Evolutionary conservation across 1,139 yeast genomes (phyloP), one percentile per base, ranked within the genome.

Genomic region (Suhomyces taliae): DNA sequence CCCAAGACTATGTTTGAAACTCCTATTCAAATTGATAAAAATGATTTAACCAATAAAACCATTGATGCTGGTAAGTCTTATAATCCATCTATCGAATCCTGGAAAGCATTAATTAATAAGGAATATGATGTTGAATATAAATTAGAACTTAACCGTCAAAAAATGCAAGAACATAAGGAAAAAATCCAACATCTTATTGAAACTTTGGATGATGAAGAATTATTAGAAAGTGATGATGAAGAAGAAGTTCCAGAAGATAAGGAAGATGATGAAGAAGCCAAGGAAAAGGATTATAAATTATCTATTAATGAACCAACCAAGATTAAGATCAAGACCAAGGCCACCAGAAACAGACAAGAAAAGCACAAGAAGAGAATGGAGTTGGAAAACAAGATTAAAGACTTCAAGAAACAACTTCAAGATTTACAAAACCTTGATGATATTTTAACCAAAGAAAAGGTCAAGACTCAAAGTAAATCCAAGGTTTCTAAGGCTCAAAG

Each of bases 51-150:
- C 24, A 44, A 47, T 10, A 60, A 65, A 36, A 51, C 83, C 7
- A 90, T 93, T 15, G 86, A 85, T 58, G 93, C 85, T 2, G 99
- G 99, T 46, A 87, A 87, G 65, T 91, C 98, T 3, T 93, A 93
- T 63, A 93, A 93, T 63, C 99, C 99, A 34, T 80, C 95, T 11
- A 73, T 86, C 53, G 87, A 85, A 50, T 82, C 89, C 34, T 93
- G 99, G 99, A 82, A 83, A 59, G 71, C 70, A 31, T 74, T 91
- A 57, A 79, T 93, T 47, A 72, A 81, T 50, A 72, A 75, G 49
- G 97, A 90, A 66, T 85, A 78, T 57, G 75, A 66, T 45, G 72
- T 74, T 46, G 97, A 90, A 61, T 78, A 82, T 58, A 74, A 79
- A 47, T 79, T 79, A 49, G 97, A 90, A 56, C 78, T 81, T 49